Conservation (phyloP, 164 flowering plant species). For the Sedum album region DNA sequence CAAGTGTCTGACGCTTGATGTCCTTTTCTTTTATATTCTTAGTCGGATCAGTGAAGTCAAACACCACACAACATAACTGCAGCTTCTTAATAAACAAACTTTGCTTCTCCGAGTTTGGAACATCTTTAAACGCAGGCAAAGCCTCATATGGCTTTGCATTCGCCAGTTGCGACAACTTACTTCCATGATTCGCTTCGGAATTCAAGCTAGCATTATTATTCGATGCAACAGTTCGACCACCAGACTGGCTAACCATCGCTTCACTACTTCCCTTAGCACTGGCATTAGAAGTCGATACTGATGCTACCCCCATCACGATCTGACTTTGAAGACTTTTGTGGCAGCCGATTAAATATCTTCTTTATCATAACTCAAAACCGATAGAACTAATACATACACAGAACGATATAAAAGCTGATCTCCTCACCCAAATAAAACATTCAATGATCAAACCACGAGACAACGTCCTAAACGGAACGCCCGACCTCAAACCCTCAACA, state of each 20-base stretch:
- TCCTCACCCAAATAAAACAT: not conserved
- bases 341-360: not conserved
- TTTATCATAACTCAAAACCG: not conserved
- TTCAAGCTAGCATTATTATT: not conserved
- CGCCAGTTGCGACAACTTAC: not conserved
- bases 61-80: conserved; percentile 3
- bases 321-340: not conserved
- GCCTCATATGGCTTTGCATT: not conserved
- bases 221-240: not conserved
- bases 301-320: not conserved
- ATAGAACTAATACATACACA: no score
- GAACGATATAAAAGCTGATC: not conserved
- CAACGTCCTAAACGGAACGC: not conserved
- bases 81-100: conserved; percentile 11
- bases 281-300: not conserved
- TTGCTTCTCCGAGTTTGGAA: conserved; percentile 14
- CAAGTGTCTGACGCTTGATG: conserved; percentile 6
- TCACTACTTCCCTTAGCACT: not conserved
- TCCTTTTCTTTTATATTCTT: conserved; percentile 7
- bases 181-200: not conserved
- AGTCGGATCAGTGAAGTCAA: conserved; percentile 8
- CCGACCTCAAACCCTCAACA: no score
- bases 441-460: not conserved
- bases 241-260: not conserved
- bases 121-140: conserved; percentile 6